These are phyloP conservation scores for Gillenia trifoliata DNA, from an alignment of 306 rosid genomes.

Conservation along the genomic window DNA sequence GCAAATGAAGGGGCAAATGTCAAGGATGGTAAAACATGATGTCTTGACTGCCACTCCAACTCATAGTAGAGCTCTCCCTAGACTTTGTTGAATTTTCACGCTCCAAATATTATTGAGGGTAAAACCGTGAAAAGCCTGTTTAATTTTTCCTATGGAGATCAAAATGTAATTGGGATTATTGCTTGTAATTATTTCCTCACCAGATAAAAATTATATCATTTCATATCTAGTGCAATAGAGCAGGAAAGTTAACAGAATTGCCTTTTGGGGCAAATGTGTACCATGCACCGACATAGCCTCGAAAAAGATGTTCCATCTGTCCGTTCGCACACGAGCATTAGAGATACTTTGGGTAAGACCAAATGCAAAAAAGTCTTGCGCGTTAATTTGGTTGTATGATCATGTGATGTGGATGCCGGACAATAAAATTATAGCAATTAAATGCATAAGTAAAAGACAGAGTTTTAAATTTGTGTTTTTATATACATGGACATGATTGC, in stretches of 20 bases:
- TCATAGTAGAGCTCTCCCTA: slow-evolving; percentile 33
- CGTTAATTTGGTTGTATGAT: too few relatives aligned
- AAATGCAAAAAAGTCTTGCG: too few relatives aligned
- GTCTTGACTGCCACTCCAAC: slow-evolving; percentile 27
- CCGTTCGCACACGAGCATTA: too few relatives aligned
- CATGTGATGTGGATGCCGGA: too few relatives aligned
- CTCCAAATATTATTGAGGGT: not conserved
- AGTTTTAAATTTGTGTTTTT: not conserved
- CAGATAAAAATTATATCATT: too few relatives aligned
- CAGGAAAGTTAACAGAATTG: not conserved
- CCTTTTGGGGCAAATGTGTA: too few relatives aligned
- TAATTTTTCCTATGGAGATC: not conserved
- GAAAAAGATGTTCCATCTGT: too few relatives aligned
- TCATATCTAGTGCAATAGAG: not conserved
- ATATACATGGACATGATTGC: not conserved
- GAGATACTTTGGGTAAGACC: too few relatives aligned
- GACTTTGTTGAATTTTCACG: slow-evolving; percentile 47
- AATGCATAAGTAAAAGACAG: too few relatives aligned
- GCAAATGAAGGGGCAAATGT: slow-evolving; percentile 58
- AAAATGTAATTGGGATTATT: not conserved
- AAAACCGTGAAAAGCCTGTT: not conserved
- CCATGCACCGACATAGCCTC: too few relatives aligned
- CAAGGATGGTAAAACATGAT: slow-evolving; percentile 34
- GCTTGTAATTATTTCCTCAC: not conserved
- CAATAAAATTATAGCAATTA: too few relatives aligned